Conservation (phyloP, 108 stramenopile species). For the Epithemia pelagica region DNA sequence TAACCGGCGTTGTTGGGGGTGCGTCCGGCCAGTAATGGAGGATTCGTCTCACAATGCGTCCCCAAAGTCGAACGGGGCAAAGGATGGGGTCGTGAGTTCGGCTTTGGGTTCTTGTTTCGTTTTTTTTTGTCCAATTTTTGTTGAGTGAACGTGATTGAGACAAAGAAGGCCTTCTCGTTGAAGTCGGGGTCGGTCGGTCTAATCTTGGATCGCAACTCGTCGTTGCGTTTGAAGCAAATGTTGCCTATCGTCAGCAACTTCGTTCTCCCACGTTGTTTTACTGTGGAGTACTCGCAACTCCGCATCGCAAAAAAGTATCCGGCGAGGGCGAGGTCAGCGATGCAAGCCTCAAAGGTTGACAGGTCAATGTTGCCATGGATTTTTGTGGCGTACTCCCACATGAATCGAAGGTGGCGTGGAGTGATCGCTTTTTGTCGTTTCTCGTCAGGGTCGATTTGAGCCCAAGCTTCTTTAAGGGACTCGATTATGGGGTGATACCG, state of each 20-base stretch:
- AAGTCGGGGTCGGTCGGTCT: background rate
- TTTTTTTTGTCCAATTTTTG: background rate
- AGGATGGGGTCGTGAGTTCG: background rate
- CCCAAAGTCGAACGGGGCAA: background rate
- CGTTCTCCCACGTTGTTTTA: background rate
- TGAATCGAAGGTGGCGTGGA: background rate
- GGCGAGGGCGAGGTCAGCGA: background rate
- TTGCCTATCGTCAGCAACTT: background rate
- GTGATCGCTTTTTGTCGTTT: background rate
- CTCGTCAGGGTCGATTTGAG: background rate
- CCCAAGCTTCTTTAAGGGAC: background rate
- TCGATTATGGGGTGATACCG: background rate
- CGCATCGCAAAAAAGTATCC: background rate
- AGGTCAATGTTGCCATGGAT: background rate
- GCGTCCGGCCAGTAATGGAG: background rate
- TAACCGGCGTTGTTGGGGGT: background rate
- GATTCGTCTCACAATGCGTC: background rate
- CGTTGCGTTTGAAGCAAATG: background rate
- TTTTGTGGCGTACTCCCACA: too few species aligned
- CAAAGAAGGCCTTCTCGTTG: background rate
- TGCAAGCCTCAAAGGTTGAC: background rate
- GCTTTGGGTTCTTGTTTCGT: background rate
- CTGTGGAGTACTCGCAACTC: background rate
- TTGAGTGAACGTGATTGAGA: background rate
- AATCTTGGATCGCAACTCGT: background rate